These are phyloP conservation scores for Cruciata laevipes DNA, from an alignment of 257 asterid genomes.

Conservation along the genomic window DNA sequence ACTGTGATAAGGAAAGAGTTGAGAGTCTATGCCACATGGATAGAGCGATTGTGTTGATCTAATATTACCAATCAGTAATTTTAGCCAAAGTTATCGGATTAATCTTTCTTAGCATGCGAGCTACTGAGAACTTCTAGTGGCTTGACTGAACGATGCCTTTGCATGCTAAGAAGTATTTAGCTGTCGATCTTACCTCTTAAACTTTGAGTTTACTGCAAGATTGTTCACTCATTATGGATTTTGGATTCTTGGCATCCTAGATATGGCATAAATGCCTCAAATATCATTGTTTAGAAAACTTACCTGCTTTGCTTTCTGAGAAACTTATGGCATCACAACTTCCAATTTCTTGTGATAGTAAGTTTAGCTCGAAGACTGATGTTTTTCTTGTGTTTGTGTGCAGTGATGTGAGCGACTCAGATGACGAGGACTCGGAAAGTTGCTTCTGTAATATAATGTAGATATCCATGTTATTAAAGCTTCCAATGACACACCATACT, in stretches of 20 bases:
- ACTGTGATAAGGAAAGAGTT: not conserved
- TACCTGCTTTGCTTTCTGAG: not conserved
- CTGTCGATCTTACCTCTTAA: constrained; percentile 3
- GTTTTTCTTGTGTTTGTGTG: constrained; percentile 19
- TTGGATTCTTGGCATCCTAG: constrained; percentile 1
- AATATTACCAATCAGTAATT: not conserved
- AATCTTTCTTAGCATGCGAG: not conserved
- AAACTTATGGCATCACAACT: too few species aligned
- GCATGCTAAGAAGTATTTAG: too few species aligned
- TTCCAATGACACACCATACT: constrained; percentile 1
- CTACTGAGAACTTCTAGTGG: constrained; percentile 3
- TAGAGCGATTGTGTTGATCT: not conserved
- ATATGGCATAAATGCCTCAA: not conserved
- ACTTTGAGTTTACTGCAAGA: not conserved
- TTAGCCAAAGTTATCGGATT: not conserved
- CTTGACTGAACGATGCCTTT: not conserved
- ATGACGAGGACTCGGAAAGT: constrained; percentile 63
- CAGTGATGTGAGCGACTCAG: constrained; percentile 72
- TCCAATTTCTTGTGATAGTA: too few species aligned
- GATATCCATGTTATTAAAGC: constrained; percentile 13
- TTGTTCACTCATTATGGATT: not conserved
- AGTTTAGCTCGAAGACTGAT: not conserved
- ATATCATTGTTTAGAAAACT: too few species aligned
- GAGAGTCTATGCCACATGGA: not conserved
- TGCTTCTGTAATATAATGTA: constrained; percentile 81